Base-by-base conservation (phyloP, 805 yeast species). In the Metschnikowia amazonensis region DNA sequence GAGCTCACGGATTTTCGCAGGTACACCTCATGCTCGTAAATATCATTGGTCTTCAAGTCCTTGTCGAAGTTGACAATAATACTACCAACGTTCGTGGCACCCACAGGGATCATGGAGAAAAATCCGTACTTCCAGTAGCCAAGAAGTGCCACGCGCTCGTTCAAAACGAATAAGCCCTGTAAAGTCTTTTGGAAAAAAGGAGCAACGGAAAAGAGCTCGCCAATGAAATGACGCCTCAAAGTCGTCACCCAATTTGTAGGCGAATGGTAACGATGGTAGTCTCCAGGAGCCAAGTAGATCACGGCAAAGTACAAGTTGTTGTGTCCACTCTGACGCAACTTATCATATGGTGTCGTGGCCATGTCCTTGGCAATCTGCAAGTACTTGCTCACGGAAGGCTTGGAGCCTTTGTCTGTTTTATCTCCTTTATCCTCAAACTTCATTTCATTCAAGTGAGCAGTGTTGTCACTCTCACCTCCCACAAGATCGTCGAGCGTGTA, bases 101-200 rank as follows among this genome's bases (percentile, higher is more conserved):
- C 99, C 10, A 94, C 99, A 0, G 99, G 97, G 0, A 96, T 92
- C 99, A 94, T 94, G 53, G 95, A 84, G 70, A 94, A 94, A 58
- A 94, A 94, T 0, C 99, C 99, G 63, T 94, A 78, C 62, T 86
- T 87, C 99, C 99, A 94, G 59, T 88, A 82, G 1, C 99, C 99
- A 46, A 94, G 75, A 41, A 94, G 69, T 0, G 99, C 95, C 3
- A 94, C 99, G 57, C 99, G 78, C 67, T 94, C 99, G 63, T 94
- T 94, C 55, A 94, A 70, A 3, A 92, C 87, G 63, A 94, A 94
- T 52, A 94, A 76, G 32, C 94, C 92, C 44, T 84, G 84, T 47
- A 94, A 77, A 20, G 95, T 82, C 52, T 79, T 80, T 67, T 94
- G 99, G 72, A 94, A 90, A 63, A 85, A 92, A 7, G 99, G 99